A percentile compares a stretch with the other conserved stretches of the same genome.
phyloP scores from a whole-genome alignment of 2,329 filamentous ascomycete species.

The Cryoendolithus antarcticus region DNA sequence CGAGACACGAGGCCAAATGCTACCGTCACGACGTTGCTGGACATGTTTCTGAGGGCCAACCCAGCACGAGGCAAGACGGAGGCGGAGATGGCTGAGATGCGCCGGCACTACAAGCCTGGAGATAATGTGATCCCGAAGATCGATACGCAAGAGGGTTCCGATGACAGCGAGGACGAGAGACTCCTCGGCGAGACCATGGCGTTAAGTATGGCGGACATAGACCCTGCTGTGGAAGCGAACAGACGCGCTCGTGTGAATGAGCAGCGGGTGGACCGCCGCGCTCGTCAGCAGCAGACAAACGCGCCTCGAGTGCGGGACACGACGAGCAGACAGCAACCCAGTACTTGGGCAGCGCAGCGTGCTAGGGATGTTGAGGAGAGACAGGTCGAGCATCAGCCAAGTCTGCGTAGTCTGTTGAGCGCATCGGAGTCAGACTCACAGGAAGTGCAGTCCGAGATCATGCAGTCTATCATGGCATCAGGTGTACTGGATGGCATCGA shows the following conservation, averaged over 20 bases:
- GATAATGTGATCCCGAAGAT: constrained; percentile 64
- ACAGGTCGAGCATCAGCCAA: constrained; percentile 75
- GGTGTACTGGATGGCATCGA: constrained; percentile 81
- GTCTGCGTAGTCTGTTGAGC: constrained; percentile 72
- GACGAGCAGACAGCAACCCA: not conserved
- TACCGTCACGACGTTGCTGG: constrained; percentile 74
- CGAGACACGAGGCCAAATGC: constrained; percentile 84
- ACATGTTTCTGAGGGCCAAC: constrained; percentile 73
- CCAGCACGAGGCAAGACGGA: constrained; percentile 59
- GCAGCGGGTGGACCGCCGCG: constrained; percentile 6
- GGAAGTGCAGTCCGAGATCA: constrained; percentile 76
- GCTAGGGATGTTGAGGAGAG: constrained; percentile 11
- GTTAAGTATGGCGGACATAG: constrained; percentile 59
- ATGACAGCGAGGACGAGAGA: constrained; percentile 47
- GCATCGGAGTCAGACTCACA: constrained; percentile 62
- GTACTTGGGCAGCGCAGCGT: constrained; percentile 1
- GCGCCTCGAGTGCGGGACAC: not conserved
- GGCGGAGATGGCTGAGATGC: constrained; percentile 65
- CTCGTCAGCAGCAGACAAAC: constrained; percentile 3
- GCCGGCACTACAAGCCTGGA: constrained; percentile 63
- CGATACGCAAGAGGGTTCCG: constrained; percentile 41
- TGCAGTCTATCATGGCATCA: constrained; percentile 78
- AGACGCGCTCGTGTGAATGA: constrained; percentile 4
- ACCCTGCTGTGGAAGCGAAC: constrained; percentile 10
- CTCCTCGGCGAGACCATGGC: constrained; percentile 60